Evolutionary conservation across 192 early-diverging fungal species (phyloP).

Genomic region (Rhizophagus clarus): DNA sequence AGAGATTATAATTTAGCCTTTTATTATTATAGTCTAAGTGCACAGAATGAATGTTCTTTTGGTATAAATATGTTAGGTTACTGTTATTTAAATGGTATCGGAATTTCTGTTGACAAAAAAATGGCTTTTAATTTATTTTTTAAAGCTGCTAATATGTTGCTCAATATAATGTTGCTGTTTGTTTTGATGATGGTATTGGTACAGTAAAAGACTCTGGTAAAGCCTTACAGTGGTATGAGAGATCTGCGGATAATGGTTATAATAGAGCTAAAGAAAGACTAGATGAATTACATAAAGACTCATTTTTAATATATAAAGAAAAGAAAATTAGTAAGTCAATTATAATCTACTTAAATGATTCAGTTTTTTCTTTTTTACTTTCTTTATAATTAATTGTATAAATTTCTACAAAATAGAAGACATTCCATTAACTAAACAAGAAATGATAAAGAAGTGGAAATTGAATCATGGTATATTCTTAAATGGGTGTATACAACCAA

Average conservation of each 20-base stretch:
- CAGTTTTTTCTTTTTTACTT: no score
- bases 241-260: not conserved
- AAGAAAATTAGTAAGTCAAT: not conserved
- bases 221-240: not conserved
- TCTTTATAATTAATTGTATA: no score
- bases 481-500: not conserved
- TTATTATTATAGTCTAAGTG: not conserved
- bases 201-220: not conserved
- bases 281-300: not conserved
- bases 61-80: not conserved
- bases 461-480: not conserved
- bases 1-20: not conserved
- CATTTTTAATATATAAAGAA: not conserved
- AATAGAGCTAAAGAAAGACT: not conserved
- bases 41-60: not conserved
- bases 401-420: not conserved
- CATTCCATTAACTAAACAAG: not conserved
- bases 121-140: not conserved
- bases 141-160: not conserved
- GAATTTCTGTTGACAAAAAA: not conserved
- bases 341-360: no score
- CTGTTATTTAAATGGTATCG: not conserved
- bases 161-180: not conserved
- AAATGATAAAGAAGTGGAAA: not conserved
- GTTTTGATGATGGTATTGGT: not conserved